Evolutionary conservation across 768 basidiomycete species (phyloP).

Genomic region (Lactarius deliciosus): DNA sequence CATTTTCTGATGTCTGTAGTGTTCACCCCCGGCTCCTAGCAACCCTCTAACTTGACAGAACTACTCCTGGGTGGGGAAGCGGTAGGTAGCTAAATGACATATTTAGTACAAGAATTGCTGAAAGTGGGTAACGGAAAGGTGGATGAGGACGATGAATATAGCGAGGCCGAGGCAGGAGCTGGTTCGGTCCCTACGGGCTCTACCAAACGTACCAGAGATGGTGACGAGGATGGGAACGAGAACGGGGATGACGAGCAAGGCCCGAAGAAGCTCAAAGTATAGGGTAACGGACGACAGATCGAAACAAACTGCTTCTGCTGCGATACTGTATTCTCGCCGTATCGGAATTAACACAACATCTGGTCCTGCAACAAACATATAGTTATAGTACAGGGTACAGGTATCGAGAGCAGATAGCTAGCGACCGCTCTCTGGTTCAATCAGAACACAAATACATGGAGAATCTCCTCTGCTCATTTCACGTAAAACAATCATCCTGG

Average conservation of each 20-base stretch:
- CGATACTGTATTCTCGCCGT: conserved; percentile 1
- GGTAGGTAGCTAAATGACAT: conserved; percentile 4
- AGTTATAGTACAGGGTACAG: neutral
- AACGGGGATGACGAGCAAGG: conserved; percentile 12
- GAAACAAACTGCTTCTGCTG: conserved; percentile 4
- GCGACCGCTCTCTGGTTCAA: conserved; percentile 2
- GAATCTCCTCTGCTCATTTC: conserved; percentile 1
- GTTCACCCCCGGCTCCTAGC: neutral
- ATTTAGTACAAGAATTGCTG: neutral
- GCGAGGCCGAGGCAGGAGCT: conserved; percentile 1
- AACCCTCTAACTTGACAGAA: conserved; percentile 11
- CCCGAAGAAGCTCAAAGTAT: conserved; percentile 20
- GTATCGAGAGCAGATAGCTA: neutral
- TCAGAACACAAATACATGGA: conserved; percentile 7
- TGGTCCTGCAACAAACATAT: conserved; percentile 12
- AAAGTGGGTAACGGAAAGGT: conserved; percentile 9
- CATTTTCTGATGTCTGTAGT: neutral
- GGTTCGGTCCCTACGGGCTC: neutral
- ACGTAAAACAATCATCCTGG: neutral
- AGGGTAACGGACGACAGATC: neutral
- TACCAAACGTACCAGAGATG: conserved; percentile 17
- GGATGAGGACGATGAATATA: conserved; percentile 4
- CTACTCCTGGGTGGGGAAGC: conserved; percentile 14
- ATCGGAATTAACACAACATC: conserved; percentile 7
- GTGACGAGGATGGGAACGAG: conserved; percentile 4